Evolutionary conservation across 192 early-diverging fungal species (phyloP).

Genomic region (Entomortierella beljakovae): DNA sequence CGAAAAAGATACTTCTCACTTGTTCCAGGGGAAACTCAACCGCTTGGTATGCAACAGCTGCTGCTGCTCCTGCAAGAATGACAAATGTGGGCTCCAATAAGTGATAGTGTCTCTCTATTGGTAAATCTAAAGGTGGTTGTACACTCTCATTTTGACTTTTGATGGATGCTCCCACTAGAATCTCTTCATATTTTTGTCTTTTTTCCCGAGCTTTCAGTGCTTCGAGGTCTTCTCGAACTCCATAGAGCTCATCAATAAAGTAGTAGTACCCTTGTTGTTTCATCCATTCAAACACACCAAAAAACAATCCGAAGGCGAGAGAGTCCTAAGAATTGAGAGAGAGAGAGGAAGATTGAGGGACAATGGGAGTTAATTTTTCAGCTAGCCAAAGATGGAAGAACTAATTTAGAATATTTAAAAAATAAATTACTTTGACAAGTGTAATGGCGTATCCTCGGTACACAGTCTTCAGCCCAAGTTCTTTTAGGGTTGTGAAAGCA

Average conservation of each 20-base stretch:
- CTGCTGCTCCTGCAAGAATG: slow-evolving; percentile 66
- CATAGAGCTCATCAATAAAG: slow-evolving; percentile 65
- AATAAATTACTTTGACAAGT: slow-evolving; percentile 56
- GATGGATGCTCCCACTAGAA: not conserved
- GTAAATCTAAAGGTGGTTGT: not conserved
- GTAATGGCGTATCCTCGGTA: slow-evolving; percentile 68
- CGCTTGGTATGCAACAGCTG: slow-evolving; percentile 76
- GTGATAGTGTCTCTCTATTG: slow-evolving; percentile 38
- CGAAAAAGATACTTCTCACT: slow-evolving; percentile 73
- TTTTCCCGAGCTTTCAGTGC: slow-evolving; percentile 16
- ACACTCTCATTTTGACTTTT: no score
- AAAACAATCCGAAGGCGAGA: slow-evolving; percentile 78
- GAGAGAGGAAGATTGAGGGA: slow-evolving; percentile 4
- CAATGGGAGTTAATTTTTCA: not conserved
- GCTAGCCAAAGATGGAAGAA: not conserved
- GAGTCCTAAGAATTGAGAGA: slow-evolving; percentile 65
- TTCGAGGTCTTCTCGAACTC: slow-evolving; percentile 54
- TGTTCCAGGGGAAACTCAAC: slow-evolving; percentile 79
- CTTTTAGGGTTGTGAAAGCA: slow-evolving; percentile 68
- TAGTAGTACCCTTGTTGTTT: slow-evolving; percentile 78
- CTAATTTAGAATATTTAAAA: no score
- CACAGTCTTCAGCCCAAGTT: slow-evolving; percentile 62
- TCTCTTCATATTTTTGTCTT: no score
- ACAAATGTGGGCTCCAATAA: slow-evolving; percentile 68
- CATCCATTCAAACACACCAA: slow-evolving; percentile 81